Evolutionary conservation across 768 basidiomycete species (phyloP).

Genomic region (Termitomyces titanicus): DNA sequence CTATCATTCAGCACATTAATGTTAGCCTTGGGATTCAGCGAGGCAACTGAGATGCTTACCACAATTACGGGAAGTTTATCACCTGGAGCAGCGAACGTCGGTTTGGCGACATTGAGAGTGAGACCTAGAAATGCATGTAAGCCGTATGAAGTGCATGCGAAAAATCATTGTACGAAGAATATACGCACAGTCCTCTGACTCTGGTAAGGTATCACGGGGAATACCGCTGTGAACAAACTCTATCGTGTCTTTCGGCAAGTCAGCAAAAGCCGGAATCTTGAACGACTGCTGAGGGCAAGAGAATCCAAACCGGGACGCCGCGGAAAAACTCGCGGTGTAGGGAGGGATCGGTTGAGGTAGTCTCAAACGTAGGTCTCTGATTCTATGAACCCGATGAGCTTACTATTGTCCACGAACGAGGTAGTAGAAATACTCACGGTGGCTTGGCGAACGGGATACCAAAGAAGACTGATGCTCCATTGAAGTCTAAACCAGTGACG

Average conservation of each 20-base stretch:
- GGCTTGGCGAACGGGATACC: constrained; percentile 56
- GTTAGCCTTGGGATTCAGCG: background rate
- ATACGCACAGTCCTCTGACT: constrained; percentile 41
- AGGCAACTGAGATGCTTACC: constrained; percentile 21
- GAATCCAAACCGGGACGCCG: constrained; percentile 36
- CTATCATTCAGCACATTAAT: constrained; percentile 18
- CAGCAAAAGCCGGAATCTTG: constrained; percentile 28
- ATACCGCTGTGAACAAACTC: constrained; percentile 30
- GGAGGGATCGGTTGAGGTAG: constrained; percentile 34
- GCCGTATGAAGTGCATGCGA: background rate
- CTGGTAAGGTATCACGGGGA: constrained; percentile 9
- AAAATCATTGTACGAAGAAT: background rate
- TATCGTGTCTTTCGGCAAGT: constrained; percentile 28
- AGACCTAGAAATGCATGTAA: constrained; percentile 32
- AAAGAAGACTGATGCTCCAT: constrained; percentile 35
- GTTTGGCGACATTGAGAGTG: constrained; percentile 49
- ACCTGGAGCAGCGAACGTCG: constrained; percentile 31
- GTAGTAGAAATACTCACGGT: constrained; percentile 34
- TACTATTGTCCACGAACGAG: background rate
- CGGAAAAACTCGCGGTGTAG: constrained; percentile 33
- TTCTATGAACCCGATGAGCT: constrained; percentile 16
- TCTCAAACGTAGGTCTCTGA: constrained; percentile 37
- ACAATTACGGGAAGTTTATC: constrained; percentile 52
- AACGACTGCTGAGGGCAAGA: constrained; percentile 45
- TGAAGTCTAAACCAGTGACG: constrained; percentile 35